Evolutionary conservation across 805 yeast species (phyloP).

Genomic region (Candida manassasensis): DNA sequence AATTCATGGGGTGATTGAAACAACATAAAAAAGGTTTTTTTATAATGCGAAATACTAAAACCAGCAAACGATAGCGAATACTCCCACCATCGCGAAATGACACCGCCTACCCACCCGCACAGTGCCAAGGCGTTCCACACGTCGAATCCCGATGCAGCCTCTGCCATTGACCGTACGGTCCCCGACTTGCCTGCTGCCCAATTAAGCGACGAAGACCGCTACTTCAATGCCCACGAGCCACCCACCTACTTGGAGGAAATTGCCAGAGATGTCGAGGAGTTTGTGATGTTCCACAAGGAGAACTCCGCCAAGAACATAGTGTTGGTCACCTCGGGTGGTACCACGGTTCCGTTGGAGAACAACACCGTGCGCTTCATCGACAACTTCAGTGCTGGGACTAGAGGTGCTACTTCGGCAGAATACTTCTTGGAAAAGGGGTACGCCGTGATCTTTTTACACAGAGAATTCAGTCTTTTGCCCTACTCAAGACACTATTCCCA

Average conservation of each 20-base stretch:
- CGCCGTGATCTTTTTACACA: conserved; percentile 86
- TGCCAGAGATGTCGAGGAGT: conserved; percentile 50
- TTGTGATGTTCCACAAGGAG: conserved; percentile 51
- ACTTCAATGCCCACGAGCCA: conserved; percentile 66
- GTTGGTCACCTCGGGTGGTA: conserved; percentile 92
- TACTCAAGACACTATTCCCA: conserved; percentile 88
- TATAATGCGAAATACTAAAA: too few relatives aligned
- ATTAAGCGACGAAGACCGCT: conserved; percentile 65
- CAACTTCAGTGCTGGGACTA: conserved; percentile 94
- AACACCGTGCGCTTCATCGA: conserved; percentile 96
- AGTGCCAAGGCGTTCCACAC: conserved; percentile 37
- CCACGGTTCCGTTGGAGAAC: conserved; percentile 95
- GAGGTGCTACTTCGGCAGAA: conserved; percentile 96
- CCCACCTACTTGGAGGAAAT: conserved; percentile 71
- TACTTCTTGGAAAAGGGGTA: conserved; percentile 80
- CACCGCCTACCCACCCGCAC: conserved; percentile 5
- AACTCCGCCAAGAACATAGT: conserved; percentile 52
- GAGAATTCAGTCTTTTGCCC: conserved; percentile 89
- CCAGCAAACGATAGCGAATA: too few relatives aligned
- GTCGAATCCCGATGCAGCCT: conserved; percentile 59
- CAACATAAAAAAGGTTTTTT: too few relatives aligned
- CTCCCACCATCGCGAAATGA: too few relatives aligned
- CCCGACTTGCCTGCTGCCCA: conserved; percentile 79
- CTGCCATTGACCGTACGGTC: conserved; percentile 76
- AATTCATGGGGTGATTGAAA: conserved; percentile 5